Conservation (phyloP, 2,329 filamentous ascomycete genomes). For the Aspergillus tamarii region DNA sequence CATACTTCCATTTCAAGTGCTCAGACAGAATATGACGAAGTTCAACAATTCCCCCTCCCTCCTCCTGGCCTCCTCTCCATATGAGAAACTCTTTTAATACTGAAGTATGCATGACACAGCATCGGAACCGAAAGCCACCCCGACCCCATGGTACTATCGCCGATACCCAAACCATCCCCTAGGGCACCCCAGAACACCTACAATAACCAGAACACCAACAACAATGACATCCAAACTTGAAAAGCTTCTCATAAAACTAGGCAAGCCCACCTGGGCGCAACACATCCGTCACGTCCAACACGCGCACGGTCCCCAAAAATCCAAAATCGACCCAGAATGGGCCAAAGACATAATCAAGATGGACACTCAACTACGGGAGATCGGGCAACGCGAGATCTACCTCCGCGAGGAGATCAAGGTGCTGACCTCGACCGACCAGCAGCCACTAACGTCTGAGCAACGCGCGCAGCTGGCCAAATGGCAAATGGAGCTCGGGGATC, state of each 20-base stretch:
- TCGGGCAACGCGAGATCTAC: constrained; percentile 6
- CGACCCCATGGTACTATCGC: not conserved
- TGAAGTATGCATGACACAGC: not conserved
- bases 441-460: not conserved
- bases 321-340: not conserved
- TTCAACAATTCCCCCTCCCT: too few relatives aligned
- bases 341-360: constrained; percentile 11
- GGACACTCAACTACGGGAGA: constrained; percentile 2
- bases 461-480: not conserved
- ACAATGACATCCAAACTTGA: constrained; percentile 2
- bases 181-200: too few relatives aligned
- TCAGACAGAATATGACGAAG: too few relatives aligned
- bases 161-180: too few relatives aligned
- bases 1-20: too few relatives aligned
- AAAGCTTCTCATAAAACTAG: not conserved
- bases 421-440: not conserved
- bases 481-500: constrained; percentile 3
- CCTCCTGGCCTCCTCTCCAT: too few relatives aligned
- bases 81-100: not conserved
- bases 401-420: constrained; percentile 1
- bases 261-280: constrained; percentile 4
- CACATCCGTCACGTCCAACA: not conserved
- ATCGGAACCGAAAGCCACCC: not conserved
- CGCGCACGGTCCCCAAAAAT: not conserved
- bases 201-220: not conserved